phyloP scores from a whole-genome alignment of 345 rosid species.

The Eutrema heterophyllum region DNA sequence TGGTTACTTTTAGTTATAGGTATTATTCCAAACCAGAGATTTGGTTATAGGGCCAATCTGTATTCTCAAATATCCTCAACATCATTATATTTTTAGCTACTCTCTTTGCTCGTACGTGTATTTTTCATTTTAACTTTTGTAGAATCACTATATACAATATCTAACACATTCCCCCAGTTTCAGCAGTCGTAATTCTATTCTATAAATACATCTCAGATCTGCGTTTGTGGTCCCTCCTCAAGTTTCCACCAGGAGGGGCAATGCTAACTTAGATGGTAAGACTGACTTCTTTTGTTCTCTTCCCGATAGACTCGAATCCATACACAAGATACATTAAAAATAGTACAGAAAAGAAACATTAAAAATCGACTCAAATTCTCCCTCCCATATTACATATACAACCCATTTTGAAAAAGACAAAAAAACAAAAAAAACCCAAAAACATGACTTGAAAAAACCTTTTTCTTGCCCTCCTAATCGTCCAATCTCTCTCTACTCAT shows the following conservation, averaged over 20 bases:
- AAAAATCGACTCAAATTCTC: slow-evolving; percentile 23
- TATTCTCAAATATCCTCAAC: neutral
- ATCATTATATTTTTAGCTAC: neutral
- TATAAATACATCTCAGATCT: neutral
- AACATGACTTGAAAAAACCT: neutral
- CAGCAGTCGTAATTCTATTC: neutral
- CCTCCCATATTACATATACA: slow-evolving; percentile 31
- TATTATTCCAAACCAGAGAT: neutral
- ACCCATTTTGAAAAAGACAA: neutral
- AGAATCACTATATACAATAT: neutral
- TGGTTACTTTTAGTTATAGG: neutral
- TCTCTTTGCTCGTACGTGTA: neutral
- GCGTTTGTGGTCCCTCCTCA: neutral
- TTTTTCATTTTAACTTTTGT: neutral
- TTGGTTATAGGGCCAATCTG: neutral
- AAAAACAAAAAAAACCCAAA: neutral
- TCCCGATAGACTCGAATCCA: slow-evolving; percentile 5
- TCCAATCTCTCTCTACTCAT: neutral
- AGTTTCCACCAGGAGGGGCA: neutral
- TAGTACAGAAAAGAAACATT: slow-evolving; percentile 1
- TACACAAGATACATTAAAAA: slow-evolving; percentile 8
- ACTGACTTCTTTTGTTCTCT: neutral
- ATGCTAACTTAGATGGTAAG: neutral
- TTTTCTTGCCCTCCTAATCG: neutral
- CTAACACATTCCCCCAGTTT: neutral